A percentile compares a stretch with the other conserved stretches of the same genome.
Evolutionary conservation across 768 basidiomycete genomes (phyloP).

Genomic region (Boletus rex-veris): DNA sequence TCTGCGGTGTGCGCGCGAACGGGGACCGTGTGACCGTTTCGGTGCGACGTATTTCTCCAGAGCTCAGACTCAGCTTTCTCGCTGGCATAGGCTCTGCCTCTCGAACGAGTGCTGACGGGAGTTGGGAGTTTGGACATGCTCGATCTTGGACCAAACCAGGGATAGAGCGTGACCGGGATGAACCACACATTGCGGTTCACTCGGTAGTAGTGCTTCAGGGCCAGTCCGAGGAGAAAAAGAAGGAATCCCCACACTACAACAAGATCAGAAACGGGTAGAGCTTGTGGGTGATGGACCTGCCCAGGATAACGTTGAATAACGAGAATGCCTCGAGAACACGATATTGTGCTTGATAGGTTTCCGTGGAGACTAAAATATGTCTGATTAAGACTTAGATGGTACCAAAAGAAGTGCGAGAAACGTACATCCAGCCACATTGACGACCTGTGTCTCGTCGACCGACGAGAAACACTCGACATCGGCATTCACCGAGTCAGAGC

Average conservation of each 20-base stretch:
- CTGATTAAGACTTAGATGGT: background rate
- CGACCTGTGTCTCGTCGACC: slow-evolving; percentile 45
- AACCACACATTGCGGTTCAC: slow-evolving; percentile 60
- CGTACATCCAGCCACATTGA: slow-evolving; percentile 67
- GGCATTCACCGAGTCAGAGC: slow-evolving; percentile 73
- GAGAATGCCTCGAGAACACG: slow-evolving; percentile 79
- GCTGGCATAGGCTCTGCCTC: slow-evolving; percentile 27
- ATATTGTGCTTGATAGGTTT: slow-evolving; percentile 88
- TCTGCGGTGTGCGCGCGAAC: slow-evolving; percentile 30
- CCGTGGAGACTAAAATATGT: slow-evolving; percentile 61
- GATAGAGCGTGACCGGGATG: slow-evolving; percentile 63
- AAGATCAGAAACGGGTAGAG: slow-evolving; percentile 7
- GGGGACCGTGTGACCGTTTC: slow-evolving; percentile 22
- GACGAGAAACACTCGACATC: slow-evolving; percentile 81
- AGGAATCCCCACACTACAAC: slow-evolving; percentile 48
- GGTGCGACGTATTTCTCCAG: slow-evolving; percentile 19
- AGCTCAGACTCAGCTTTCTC: slow-evolving; percentile 29
- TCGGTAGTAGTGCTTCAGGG: slow-evolving; percentile 40
- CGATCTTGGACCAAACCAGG: slow-evolving; percentile 59
- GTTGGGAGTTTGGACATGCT: slow-evolving; percentile 39
- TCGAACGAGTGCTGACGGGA: slow-evolving; percentile 39
- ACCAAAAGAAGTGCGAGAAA: slow-evolving; percentile 13
- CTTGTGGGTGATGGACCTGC: slow-evolving; percentile 38
- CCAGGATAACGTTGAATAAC: slow-evolving; percentile 68
- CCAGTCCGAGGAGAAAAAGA: slow-evolving; percentile 42